Conservation (phyloP, 2,329 filamentous ascomycete species). For the Teratosphaeria pseudoeucalypti region DNA sequence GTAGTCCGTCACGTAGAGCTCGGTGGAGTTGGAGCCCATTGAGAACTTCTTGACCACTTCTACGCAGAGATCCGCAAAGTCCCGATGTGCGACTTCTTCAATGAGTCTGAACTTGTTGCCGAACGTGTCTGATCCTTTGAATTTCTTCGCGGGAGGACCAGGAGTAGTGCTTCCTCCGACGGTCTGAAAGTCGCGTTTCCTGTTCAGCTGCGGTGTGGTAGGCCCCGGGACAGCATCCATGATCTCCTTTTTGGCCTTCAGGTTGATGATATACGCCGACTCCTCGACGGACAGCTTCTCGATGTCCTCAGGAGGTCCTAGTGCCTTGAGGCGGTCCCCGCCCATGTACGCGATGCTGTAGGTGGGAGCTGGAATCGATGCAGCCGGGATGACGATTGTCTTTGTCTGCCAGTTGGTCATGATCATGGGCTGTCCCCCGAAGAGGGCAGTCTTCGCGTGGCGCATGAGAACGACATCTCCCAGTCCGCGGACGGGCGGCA, state of each 20-base stretch:
- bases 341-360: slow-evolving; percentile 21
- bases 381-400: slow-evolving; percentile 15
- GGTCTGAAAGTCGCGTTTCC: slow-evolving; percentile 1
- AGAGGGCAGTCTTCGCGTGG: slow-evolving; percentile 19
- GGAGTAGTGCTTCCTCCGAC: background rate
- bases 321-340: slow-evolving; percentile 10
- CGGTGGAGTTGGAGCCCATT: slow-evolving; percentile 33
- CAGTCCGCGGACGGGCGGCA: slow-evolving; percentile 31
- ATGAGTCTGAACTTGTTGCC: slow-evolving; percentile 48
- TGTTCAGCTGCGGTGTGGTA: background rate
- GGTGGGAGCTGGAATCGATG: slow-evolving; percentile 16
- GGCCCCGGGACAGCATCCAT: background rate
- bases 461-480: slow-evolving; percentile 58
- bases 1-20: slow-evolving; percentile 74
- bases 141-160: slow-evolving; percentile 1
- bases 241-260: slow-evolving; percentile 11
- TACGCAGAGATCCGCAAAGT: slow-evolving; percentile 60
- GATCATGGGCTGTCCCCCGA: slow-evolving; percentile 8
- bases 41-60: slow-evolving; percentile 54
- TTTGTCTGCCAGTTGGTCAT: slow-evolving; percentile 17
- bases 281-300: slow-evolving; percentile 16
- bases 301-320: slow-evolving; percentile 8
- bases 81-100: slow-evolving; percentile 46
- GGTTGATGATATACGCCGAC: slow-evolving; percentile 25
- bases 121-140: slow-evolving; percentile 24